Conservation (phyloP, 495 filamentous ascomycete genomes). For the Hamigera avellanea region DNA sequence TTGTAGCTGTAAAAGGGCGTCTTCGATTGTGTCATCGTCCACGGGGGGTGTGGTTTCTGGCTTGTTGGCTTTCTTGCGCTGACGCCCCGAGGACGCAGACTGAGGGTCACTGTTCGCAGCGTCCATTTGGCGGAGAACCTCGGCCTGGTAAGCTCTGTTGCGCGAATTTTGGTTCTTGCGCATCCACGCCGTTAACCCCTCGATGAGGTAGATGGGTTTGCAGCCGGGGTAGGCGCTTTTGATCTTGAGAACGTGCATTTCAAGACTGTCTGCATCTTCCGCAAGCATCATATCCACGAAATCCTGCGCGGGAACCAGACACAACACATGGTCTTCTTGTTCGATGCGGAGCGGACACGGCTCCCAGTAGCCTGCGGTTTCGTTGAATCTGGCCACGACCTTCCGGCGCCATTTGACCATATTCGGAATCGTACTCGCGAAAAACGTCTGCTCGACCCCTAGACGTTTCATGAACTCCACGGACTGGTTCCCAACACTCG, state of each 20-base stretch:
- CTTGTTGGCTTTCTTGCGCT: conserved; percentile 26
- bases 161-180: conserved; percentile 56
- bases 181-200: conserved; percentile 57
- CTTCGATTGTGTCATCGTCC: conserved; percentile 63
- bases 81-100: conserved; percentile 1
- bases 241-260: conserved; percentile 46
- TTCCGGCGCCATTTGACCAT: conserved; percentile 69
- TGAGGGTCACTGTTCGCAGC: conserved; percentile 7
- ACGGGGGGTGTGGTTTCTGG: conserved; percentile 35
- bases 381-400: conserved; percentile 49
- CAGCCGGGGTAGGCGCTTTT: conserved; percentile 39
- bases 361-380: conserved; percentile 51
- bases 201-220: conserved; percentile 63
- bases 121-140: conserved; percentile 46
- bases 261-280: conserved; percentile 27
- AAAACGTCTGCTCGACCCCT: conserved; percentile 42
- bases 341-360: conserved; percentile 46
- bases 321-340: conserved; percentile 56
- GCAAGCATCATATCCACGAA: conserved; percentile 53
- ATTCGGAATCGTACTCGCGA: conserved; percentile 39
- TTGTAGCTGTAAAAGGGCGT: conserved; percentile 62
- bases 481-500: conserved; percentile 36
- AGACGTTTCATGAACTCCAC: conserved; percentile 44
- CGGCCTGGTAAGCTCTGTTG: conserved; percentile 55
- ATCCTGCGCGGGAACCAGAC: conserved; percentile 52